phyloP scores from a whole-genome alignment of 1,284 basidiomycete genomes.

The Meira nashicola region DNA sequence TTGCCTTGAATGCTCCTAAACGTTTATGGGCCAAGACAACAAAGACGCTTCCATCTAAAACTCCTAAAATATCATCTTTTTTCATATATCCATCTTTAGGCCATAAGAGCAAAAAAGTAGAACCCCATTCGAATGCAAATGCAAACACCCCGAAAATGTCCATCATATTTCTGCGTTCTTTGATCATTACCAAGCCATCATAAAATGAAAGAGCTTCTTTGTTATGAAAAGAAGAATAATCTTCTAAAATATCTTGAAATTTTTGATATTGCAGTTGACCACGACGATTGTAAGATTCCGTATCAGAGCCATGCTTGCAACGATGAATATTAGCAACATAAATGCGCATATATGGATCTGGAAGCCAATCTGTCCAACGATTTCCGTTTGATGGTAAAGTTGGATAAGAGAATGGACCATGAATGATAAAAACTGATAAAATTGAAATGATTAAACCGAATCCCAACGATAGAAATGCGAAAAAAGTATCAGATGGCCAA shows the following conservation, averaged over 20 bases:
- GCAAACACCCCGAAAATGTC: constrained; percentile 35
- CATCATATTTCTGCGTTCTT: constrained; percentile 27
- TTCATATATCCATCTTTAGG: constrained; percentile 26
- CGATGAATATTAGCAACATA: constrained; percentile 56
- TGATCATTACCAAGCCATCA: constrained; percentile 28
- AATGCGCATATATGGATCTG: constrained; percentile 58
- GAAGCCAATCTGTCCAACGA: constrained; percentile 21
- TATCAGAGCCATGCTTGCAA: constrained; percentile 58
- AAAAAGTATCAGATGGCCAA: constrained; percentile 61
- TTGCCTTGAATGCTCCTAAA: neutral
- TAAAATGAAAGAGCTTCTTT: constrained; percentile 31
- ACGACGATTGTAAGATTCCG: constrained; percentile 55
- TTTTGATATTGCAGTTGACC: constrained; percentile 27
- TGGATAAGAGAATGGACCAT: constrained; percentile 45
- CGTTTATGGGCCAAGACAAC: constrained; percentile 27
- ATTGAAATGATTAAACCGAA: constrained; percentile 56
- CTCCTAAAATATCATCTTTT: constrained; percentile 35
- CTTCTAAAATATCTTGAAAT: constrained; percentile 25
- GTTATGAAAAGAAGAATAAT: constrained; percentile 26
- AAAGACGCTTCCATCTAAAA: constrained; percentile 35
- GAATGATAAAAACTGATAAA: constrained; percentile 55
- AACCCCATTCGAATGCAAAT: constrained; percentile 35
- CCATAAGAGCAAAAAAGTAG: constrained; percentile 22
- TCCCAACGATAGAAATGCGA: constrained; percentile 56
- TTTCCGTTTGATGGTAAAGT: constrained; percentile 23